Conservation (phyloP, 2,329 filamentous ascomycete genomes). For the Setomelanomma holmii region DNA sequence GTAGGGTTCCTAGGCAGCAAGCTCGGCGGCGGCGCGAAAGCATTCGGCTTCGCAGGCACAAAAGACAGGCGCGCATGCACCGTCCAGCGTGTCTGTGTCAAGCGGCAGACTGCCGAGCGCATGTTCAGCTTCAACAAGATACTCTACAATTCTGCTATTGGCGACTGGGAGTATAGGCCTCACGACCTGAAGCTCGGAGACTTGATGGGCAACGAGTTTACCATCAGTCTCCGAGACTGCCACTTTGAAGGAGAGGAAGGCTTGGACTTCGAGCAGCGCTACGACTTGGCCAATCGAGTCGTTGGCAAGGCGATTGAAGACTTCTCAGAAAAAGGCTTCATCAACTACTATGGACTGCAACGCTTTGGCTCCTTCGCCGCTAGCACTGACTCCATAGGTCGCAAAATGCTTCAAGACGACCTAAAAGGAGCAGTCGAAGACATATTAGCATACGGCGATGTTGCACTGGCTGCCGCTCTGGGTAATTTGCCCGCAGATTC, state of each 20-base stretch:
- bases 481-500: constrained; percentile 35
- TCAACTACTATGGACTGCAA: constrained; percentile 99
- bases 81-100: constrained; percentile 78
- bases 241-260: constrained; percentile 61
- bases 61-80: constrained; percentile 91
- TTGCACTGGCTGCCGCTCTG: constrained; percentile 65
- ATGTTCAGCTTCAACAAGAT: constrained; percentile 68
- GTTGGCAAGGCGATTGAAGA: constrained; percentile 68
- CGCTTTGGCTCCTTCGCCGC: constrained; percentile 89
- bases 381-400: constrained; percentile 84
- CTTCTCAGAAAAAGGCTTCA: constrained; percentile 78
- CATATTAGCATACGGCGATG: constrained; percentile 75
- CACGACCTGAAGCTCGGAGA: constrained; percentile 81
- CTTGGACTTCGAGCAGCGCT: constrained; percentile 40
- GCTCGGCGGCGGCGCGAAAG: constrained; percentile 71
- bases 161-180: constrained; percentile 80
- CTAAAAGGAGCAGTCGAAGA: constrained; percentile 80
- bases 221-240: constrained; percentile 89
- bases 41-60: constrained; percentile 83
- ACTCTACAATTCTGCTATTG: constrained; percentile 69
- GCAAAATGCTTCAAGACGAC: constrained; percentile 81
- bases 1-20: constrained; percentile 77
- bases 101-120: constrained; percentile 66
- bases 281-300: constrained; percentile 58
- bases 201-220: constrained; percentile 87